These are phyloP conservation scores for Marasmius tenuissimus DNA, from an alignment of 1,284 basidiomycete species.

Conservation along the genomic window DNA sequence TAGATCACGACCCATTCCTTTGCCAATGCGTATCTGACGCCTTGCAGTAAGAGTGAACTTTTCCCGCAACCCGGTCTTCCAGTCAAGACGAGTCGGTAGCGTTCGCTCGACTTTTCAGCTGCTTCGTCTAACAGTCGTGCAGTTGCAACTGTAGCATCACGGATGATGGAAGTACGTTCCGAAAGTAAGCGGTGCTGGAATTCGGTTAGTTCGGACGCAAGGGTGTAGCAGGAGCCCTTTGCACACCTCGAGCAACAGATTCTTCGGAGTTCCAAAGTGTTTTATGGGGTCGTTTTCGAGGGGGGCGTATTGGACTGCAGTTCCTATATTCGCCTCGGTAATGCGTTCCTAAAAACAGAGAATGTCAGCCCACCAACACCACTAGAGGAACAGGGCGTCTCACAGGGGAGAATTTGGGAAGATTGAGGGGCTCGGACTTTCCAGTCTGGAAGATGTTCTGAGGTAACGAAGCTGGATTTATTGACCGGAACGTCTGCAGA, in stretches of 20 bases:
- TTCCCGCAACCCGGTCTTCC: constrained; percentile 86
- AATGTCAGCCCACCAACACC: not conserved
- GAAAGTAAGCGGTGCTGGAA: constrained; percentile 65
- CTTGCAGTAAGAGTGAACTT: constrained; percentile 80
- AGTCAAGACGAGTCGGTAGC: constrained; percentile 64
- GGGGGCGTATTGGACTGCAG: constrained; percentile 40
- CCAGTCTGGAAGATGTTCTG: constrained; percentile 35
- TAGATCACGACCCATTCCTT: constrained; percentile 87
- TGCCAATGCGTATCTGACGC: constrained; percentile 70
- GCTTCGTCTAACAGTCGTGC: constrained; percentile 52
- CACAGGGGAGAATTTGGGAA: constrained; percentile 43
- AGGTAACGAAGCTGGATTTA: constrained; percentile 33
- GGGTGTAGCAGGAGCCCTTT: not conserved
- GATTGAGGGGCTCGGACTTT: constrained; percentile 25
- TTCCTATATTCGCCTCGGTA: constrained; percentile 36
- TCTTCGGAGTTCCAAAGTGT: constrained; percentile 66
- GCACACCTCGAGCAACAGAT: constrained; percentile 60
- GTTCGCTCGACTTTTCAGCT: constrained; percentile 37
- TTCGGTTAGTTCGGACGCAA: not conserved
- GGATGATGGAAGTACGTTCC: constrained; percentile 65
- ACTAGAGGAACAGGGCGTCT: constrained; percentile 14
- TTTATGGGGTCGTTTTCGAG: constrained; percentile 50
- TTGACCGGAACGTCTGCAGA: constrained; percentile 36
- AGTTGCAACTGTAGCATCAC: constrained; percentile 57
- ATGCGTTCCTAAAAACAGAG: constrained; percentile 32